Base-by-base conservation (phyloP, 176 grass and related monocot genomes). In the Hsuehochloa calcarea region DNA sequence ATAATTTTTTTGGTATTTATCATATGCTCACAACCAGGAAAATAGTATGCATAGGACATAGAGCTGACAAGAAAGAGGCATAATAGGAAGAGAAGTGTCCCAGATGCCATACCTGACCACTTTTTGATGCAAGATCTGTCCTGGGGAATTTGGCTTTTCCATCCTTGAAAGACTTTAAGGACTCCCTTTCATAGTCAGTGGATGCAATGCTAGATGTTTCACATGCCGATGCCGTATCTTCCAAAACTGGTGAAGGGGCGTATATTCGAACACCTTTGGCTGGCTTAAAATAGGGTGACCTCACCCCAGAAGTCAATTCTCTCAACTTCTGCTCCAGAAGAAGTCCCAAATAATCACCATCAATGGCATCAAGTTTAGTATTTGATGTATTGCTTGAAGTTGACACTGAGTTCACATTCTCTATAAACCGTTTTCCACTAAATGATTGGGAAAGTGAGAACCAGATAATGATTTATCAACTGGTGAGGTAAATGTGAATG, bases 401-500 rank as follows among this genome's bases (percentile, higher is more conserved):
- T 72, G 86, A 63, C 49, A 65, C 13, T 39, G 54, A 66, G 3
- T 85, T 85, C 40, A 55, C 16, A 38, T 89, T 78, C 47, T 79
- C 74, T 78, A 74, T 63, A 25, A 52, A 55, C 70, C 76, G 49
- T 44, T 81, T 73, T 74, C 83, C 72, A 74, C 35, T 68, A 75
- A 47, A 77, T 90, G 72, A 82, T 84, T 85, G 13, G 85, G 47
- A 20, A 82, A 55, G 71, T 31, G 65, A 61, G 80, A 70, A 26
- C 88, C 60, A 50, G 81, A 44, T 31, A 75, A 76, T 88, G 83
- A 73, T 82, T 92, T 99, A 85, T 90, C 82, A 82, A 94, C 82
- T 64, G 96, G 93, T 55, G 96, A 92, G n/a, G 88, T 99, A 83
- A 99, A 94, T 68, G 93, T 96, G 79, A 99, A 99, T 47, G 93